Percentiles rank a stretch among this genome's conserved stretches.
Evolutionary conservation across 306 rosid species (phyloP).

Genomic region (Corylus americana): DNA sequence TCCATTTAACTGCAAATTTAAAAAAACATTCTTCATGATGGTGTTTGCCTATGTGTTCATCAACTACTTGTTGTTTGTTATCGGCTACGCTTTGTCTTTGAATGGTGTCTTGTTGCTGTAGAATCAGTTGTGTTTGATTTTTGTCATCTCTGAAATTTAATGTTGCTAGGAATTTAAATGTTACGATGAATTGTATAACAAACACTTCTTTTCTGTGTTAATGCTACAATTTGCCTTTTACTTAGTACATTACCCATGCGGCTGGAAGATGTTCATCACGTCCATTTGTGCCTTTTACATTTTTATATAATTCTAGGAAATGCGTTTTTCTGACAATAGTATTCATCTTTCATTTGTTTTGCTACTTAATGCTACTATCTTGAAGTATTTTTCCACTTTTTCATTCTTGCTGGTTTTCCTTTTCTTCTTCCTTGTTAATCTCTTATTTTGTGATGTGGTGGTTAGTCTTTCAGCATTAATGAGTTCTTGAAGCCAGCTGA

Average conservation of each 20-base stretch:
- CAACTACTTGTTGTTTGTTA: no score
- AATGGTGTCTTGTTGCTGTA: not conserved
- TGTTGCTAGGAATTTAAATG: not conserved
- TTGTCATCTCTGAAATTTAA: not conserved
- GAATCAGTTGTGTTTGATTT: not conserved
- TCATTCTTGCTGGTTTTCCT: not conserved
- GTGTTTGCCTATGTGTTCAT: no score
- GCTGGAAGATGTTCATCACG: not conserved
- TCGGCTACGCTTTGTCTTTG: not conserved
- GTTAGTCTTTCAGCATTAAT: slow-evolving; percentile 71
- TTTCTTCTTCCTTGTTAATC: not conserved
- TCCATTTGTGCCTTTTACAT: not conserved
- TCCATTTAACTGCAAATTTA: no score
- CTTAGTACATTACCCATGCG: not conserved
- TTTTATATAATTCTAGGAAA: not conserved
- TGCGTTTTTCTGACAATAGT: not conserved
- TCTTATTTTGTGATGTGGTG: not conserved
- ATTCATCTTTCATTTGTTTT: not conserved
- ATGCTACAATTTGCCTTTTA: not conserved
- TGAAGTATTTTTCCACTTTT: not conserved
- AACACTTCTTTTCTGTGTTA: not conserved
- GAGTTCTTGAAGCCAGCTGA: slow-evolving; percentile 95
- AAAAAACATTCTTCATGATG: no score
- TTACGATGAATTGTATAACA: not conserved
- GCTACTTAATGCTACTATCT: not conserved